Conservation (phyloP, 768 basidiomycete species). For the Boletales sp. region DNA sequence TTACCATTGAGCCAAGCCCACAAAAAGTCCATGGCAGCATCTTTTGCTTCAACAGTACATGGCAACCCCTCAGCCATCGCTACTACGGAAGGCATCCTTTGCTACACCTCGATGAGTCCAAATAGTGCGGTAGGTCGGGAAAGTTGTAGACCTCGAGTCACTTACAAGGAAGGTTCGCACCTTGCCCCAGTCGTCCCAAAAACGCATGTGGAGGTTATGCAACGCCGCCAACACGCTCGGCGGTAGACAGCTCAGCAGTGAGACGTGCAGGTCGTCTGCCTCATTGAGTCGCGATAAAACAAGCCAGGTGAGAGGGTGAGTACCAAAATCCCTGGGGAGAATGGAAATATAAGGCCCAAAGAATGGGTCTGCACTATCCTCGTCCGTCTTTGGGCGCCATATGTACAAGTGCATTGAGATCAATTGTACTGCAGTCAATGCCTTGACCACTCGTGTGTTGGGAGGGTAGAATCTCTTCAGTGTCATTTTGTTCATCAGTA, state of each 20-base stretch:
- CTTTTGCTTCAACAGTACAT: conserved; percentile 2
- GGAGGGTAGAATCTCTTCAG: conserved; percentile 57
- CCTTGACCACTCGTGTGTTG: conserved; percentile 10
- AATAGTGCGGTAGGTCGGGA: background rate
- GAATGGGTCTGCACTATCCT: conserved; percentile 46
- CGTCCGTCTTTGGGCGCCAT: conserved; percentile 46
- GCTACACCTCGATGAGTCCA: conserved; percentile 1
- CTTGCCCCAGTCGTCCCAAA: conserved; percentile 55
- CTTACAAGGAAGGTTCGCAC: conserved; percentile 54
- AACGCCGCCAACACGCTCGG: conserved; percentile 41
- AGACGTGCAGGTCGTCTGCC: conserved; percentile 13
- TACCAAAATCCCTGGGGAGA: conserved; percentile 67
- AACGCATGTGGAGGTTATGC: conserved; percentile 42
- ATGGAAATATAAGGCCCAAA: conserved; percentile 79
- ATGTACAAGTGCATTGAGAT: conserved; percentile 79
- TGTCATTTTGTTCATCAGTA: conserved; percentile 72
- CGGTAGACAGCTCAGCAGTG: conserved; percentile 47
- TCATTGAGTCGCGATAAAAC: conserved; percentile 27
- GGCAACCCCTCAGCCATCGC: background rate
- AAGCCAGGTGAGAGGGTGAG: conserved; percentile 82
- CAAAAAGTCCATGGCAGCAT: conserved; percentile 44
- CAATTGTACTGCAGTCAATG: conserved; percentile 64
- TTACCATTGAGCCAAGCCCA: conserved; percentile 94
- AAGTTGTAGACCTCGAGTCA: background rate
- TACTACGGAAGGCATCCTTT: conserved; percentile 3